Base-by-base conservation (phyloP, 2,329 filamentous ascomycete species). In the Periconia digitata region DNA sequence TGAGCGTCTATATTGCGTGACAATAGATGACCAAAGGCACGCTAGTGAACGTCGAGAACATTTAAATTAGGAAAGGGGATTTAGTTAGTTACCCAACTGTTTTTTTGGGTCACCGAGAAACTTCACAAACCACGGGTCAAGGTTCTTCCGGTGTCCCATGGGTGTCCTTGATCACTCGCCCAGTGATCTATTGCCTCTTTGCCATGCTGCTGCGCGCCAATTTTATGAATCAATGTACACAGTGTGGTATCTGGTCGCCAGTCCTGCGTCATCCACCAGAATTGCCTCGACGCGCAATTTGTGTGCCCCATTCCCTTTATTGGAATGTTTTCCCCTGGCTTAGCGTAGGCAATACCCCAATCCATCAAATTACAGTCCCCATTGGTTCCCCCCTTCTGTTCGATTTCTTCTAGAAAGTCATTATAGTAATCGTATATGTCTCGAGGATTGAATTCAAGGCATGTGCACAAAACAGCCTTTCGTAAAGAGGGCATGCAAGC, bases 341-440 rank as follows among this genome's bases (percentile, higher is more conserved):
- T 42, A 8, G 35, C 29, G 22, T 53, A 53, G 2, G 47, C 47
- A 17, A 53, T 43, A 24, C 43, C 50, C 50, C 50, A 53, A 6
- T 34, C 50, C 27, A 27, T 7, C 6, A 43, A 22, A 37, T 43
- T 38, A 18, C n/a, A n/a, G 16, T 13, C 27, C 18, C 5, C 17
- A 37, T 37, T 27, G 13, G 24, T 27, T 27, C 13, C 24, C 7
- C 6, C 13, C 24, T 27, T 13, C 6, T 6, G 6, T 13, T 27
- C 13, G 7, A 27, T 13, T 6, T 27, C 7, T 27, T 27, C 13
- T 27, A 7, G 24, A 27, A 22, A 6, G 16, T 42, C 21, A 16
- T 42, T 27, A 42, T 21, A 42, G 23, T 38, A 37, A 6, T 46
- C 32, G 34, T 36, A 45, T 15, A 34, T 22, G 17, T 46, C 40